Percentiles rank a stretch among this genome's conserved stretches.
Conservation (phyloP, 2,329 filamentous ascomycete genomes). For the Talaromyces atroroseus region DNA sequence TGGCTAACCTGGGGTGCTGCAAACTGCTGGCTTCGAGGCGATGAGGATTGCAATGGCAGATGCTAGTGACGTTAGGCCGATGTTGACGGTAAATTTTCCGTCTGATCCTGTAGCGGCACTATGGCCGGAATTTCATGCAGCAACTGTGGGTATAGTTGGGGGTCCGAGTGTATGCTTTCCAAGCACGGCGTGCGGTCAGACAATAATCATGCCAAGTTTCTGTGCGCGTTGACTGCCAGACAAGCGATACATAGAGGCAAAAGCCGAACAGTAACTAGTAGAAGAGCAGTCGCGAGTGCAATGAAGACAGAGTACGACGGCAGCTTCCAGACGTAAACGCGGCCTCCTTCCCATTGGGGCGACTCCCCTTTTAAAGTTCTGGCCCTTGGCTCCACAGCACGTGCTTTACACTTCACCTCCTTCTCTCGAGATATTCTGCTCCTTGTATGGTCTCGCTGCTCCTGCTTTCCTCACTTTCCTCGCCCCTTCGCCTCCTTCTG, state of each 20-base stretch:
- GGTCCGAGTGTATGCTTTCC: not conserved
- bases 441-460: not conserved
- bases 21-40: constrained; percentile 13
- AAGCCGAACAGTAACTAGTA: not conserved
- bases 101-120: too few species aligned
- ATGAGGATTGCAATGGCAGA: not conserved
- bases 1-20: constrained; percentile 36
- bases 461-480: not conserved
- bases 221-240: too few species aligned
- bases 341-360: not conserved
- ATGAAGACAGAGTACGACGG: not conserved
- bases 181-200: not conserved
- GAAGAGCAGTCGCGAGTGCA: not conserved
- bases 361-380: constrained; percentile 1
- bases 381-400: constrained; percentile 4
- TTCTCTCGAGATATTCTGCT: too few species aligned
- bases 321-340: not conserved
- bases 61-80: too few species aligned
- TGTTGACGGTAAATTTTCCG: too few species aligned
- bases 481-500: not conserved
- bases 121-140: not conserved
- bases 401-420: too few species aligned
- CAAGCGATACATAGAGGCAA: not conserved
- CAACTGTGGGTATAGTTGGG: not conserved
- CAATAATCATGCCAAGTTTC: too few species aligned